A percentile compares a stretch with the other conserved stretches of the same genome.
Evolutionary conservation across 495 filamentous ascomycete species (phyloP).

Genomic region (Aspergillus saccharolyticus): DNA sequence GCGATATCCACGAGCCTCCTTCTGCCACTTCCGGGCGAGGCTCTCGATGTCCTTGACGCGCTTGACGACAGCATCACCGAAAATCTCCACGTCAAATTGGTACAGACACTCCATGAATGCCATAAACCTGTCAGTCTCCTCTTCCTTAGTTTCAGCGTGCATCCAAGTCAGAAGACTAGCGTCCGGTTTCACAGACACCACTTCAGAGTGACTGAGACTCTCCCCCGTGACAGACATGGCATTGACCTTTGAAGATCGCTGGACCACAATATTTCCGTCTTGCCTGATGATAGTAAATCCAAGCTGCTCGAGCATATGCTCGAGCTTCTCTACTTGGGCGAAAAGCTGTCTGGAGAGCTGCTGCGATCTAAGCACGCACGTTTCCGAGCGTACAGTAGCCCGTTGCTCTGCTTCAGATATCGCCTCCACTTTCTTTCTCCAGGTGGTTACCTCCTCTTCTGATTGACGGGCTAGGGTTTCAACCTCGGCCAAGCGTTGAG

Average conservation of each 20-base stretch:
- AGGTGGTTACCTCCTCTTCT: constrained; percentile 60
- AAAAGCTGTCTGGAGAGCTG: constrained; percentile 79
- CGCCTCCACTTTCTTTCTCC: constrained; percentile 51
- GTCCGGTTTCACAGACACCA: constrained; percentile 52
- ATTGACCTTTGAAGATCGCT: constrained; percentile 64
- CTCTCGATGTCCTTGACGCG: constrained; percentile 86
- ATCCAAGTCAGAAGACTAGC: constrained; percentile 73
- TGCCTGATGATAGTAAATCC: constrained; percentile 75
- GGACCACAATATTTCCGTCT: constrained; percentile 68
- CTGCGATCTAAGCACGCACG: constrained; percentile 63
- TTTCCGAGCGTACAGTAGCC: constrained; percentile 46
- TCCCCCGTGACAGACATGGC: constrained; percentile 54
- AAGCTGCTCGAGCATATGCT: constrained; percentile 73
- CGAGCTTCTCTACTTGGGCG: constrained; percentile 68
- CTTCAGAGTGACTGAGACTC: constrained; percentile 55
- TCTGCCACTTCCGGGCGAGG: constrained; percentile 83
- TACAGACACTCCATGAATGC: constrained; percentile 64
- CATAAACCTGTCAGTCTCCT: constrained; percentile 65
- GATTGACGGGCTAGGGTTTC: constrained; percentile 60
- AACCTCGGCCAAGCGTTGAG: constrained; percentile 60
- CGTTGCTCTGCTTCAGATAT: constrained; percentile 49
- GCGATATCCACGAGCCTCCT: constrained; percentile 78
- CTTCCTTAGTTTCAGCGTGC: constrained; percentile 56
- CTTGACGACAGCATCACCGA: constrained; percentile 75
- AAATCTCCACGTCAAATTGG: constrained; percentile 74